Evolutionary conservation across 2,329 filamentous ascomycete species (phyloP).

Genomic region (Phaeosphaeria sp.): DNA sequence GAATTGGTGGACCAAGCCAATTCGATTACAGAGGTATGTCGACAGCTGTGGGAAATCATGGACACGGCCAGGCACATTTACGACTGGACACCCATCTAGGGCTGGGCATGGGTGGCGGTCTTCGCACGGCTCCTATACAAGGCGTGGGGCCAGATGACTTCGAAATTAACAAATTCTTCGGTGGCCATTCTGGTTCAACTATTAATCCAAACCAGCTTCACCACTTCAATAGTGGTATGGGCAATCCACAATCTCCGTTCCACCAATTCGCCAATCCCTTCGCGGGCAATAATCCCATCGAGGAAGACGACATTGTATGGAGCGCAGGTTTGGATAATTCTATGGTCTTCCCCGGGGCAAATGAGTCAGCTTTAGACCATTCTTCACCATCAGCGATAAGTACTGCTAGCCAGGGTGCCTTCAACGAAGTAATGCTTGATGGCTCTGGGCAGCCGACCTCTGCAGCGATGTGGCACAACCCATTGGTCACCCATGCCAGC

Average conservation of each 20-base stretch:
- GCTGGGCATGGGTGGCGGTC: conserved; percentile 69
- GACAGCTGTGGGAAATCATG: conserved; percentile 68
- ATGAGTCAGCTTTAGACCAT: conserved; percentile 84
- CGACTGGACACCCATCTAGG: conserved; percentile 84
- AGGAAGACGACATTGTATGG: conserved; percentile 86
- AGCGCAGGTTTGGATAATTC: conserved; percentile 80
- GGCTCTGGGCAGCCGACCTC: conserved; percentile 58
- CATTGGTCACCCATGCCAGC: conserved; percentile 70
- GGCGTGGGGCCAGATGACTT: conserved; percentile 63
- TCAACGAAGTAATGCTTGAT: conserved; percentile 91
- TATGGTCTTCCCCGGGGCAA: conserved; percentile 58
- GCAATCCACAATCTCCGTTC: conserved; percentile 61
- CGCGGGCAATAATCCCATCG: conserved; percentile 64
- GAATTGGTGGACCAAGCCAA: conserved; percentile 62
- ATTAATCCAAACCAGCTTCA: conserved; percentile 76
- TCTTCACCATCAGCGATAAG: conserved; percentile 97
- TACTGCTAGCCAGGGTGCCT: conserved; percentile 88
- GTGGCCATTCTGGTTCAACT: conserved; percentile 60
- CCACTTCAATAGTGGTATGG: conserved; percentile 82
- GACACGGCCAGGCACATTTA: conserved; percentile 74
- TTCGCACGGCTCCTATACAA: conserved; percentile 75
- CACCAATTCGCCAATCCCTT: conserved; percentile 58
- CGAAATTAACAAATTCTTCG: conserved; percentile 75
- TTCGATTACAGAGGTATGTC: conserved; percentile 78
- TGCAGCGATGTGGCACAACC: conserved; percentile 48